Base-by-base conservation (phyloP, 2,329 filamentous ascomycete genomes). In the Colletotrichum sp. region DNA sequence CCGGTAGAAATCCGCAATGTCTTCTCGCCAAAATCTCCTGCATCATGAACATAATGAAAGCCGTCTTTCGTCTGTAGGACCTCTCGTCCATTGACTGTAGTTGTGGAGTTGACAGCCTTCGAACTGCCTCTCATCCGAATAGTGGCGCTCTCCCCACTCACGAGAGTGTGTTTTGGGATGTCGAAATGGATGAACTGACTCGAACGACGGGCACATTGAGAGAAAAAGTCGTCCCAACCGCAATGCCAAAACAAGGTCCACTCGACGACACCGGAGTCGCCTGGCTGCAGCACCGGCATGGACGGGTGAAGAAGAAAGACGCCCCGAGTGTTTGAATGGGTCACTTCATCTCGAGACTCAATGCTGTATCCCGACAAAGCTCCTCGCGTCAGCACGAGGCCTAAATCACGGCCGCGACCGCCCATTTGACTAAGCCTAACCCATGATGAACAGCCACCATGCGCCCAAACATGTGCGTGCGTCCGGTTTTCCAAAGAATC, bases 401-500 rank as follows among this genome's bases (percentile, higher is more conserved):
- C 76, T n/a, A 77, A 36, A 29, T 77, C 36, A 12, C 73, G 69
- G 8, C 69, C 73, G 12, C 36, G 69, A 5, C 76, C 76, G 2
- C 76, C 76, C 76, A 77, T 77, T n/a, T 73, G 76, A n/a, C 9
- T 72, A 22, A 76, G 61, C 55, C 76, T 77, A 4, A 77, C 73
- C 76, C 73, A 77, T 19, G 64, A 13, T n/a, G 73, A 72, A 30
- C 57, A 55, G 8, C 76, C 73, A 8, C 76, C 76, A 34, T 73
- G 71, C 4, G 69, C 76, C 73, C 73, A 77, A 1, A 73, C 34
- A 27, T 77, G 76, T 19, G 76, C 76, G 36, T 77, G 76, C 5
- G 69, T 64, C 12, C 73, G 69, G 25, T 25, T 27, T 5, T 30
- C 27, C 19, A 77, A 44, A 12, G 69, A 57, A 62, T 77, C 73